Percentiles rank a stretch among this genome's conserved stretches.
These are phyloP conservation scores for Byssochlamys sp. DNA, from an alignment of 2,329 filamentous ascomycete species.

Conservation along the genomic window DNA sequence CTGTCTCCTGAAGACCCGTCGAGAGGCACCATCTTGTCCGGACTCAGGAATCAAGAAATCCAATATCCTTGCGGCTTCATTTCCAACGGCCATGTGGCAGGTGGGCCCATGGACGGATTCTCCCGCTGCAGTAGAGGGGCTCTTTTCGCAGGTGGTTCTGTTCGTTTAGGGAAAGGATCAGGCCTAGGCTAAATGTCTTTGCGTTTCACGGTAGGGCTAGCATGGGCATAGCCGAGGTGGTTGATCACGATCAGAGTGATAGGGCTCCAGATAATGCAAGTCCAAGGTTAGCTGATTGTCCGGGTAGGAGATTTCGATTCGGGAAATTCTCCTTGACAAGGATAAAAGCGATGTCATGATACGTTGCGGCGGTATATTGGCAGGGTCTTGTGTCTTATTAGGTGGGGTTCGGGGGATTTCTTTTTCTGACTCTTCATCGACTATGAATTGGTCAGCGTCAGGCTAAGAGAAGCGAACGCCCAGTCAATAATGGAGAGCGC, in stretches of 20 bases:
- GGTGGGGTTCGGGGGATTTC: not conserved
- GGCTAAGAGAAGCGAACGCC: not conserved
- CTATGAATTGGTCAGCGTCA: not conserved
- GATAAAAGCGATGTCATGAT: not conserved
- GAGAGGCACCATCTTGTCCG: not conserved
- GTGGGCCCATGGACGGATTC: constrained; percentile 24
- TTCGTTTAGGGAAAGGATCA: not conserved
- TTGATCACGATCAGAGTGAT: not conserved
- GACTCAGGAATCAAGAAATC: not conserved
- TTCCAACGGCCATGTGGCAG: constrained; percentile 19
- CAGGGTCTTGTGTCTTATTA: not conserved
- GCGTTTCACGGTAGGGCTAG: not conserved
- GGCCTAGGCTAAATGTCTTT: not conserved
- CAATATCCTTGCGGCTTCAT: constrained; percentile 1
- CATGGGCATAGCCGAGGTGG: not conserved
- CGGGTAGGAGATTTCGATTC: not conserved
- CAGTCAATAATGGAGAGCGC: not conserved
- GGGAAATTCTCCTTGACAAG: not conserved
- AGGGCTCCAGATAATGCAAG: not conserved
- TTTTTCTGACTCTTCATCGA: not conserved
- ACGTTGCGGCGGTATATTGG: not conserved
- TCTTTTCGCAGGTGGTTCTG: not conserved
- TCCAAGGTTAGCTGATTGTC: not conserved
- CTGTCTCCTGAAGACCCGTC: not conserved
- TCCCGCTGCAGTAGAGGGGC: constrained; percentile 10